Conservation (phyloP, 2,329 filamentous ascomycete species). For the Curvularia spicifera region DNA sequence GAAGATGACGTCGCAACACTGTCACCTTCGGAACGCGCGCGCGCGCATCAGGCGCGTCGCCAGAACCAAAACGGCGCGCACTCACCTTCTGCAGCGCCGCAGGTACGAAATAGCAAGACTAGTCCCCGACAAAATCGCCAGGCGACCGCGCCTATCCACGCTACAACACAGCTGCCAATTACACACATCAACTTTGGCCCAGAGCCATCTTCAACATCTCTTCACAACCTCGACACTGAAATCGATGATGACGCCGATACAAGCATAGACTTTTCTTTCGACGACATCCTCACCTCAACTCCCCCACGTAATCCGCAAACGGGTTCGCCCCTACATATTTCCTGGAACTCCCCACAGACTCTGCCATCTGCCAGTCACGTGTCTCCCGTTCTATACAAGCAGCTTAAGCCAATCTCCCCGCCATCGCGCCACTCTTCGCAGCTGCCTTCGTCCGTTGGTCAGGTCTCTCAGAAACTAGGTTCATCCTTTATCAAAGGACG, state of each 20-base stretch:
- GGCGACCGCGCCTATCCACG: neutral
- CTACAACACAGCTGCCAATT: conserved; percentile 1
- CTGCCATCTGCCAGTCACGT: neutral
- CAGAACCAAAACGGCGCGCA: conserved; percentile 3
- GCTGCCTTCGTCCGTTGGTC: neutral
- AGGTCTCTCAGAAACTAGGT: neutral
- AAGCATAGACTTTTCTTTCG: conserved; percentile 28
- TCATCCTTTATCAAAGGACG: neutral
- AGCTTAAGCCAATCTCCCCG: neutral
- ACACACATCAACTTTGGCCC: neutral
- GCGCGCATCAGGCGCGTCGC: conserved; percentile 15
- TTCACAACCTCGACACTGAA: neutral
- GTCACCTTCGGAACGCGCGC: conserved; percentile 18
- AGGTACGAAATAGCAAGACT: neutral
- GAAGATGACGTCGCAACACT: conserved; percentile 23
- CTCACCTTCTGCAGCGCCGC: neutral
- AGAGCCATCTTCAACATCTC: neutral
- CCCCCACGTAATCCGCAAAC: conserved; percentile 19
- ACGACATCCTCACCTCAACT: conserved; percentile 22
- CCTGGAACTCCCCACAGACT: conserved; percentile 13
- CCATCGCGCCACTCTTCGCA: neutral
- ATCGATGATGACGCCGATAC: conserved; percentile 10
- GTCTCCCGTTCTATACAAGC: neutral
- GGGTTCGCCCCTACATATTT: conserved; percentile 13
- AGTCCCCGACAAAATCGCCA: neutral